Evolutionary conservation across 495 filamentous ascomycete genomes (phyloP).

Genomic region (Penicillium samsonianum): DNA sequence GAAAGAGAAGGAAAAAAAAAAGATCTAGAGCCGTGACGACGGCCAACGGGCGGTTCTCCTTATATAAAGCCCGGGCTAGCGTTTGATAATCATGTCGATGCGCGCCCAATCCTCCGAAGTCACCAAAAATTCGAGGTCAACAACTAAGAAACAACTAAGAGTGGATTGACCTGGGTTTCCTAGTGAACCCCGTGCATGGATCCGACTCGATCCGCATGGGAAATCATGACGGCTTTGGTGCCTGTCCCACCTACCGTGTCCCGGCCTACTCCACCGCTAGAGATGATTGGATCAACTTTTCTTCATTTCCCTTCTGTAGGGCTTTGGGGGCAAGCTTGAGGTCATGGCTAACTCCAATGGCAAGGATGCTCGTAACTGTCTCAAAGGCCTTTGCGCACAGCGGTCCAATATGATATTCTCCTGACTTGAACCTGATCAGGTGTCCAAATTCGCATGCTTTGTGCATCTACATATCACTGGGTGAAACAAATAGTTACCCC

Average conservation of each 20-base stretch:
- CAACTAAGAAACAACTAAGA: slow-evolving; percentile 17
- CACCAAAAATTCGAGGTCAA: slow-evolving; percentile 7
- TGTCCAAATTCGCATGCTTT: not conserved
- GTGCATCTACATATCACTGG: slow-evolving; percentile 6
- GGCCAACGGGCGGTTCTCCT: slow-evolving; percentile 35
- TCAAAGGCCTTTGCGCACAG: not conserved
- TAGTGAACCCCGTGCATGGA: slow-evolving; percentile 23
- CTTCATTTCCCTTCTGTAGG: slow-evolving; percentile 10
- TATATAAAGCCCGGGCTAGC: slow-evolving; percentile 39
- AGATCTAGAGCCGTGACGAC: slow-evolving; percentile 21
- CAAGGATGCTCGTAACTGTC: not conserved
- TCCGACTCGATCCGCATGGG: slow-evolving; percentile 37
- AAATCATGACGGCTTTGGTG: slow-evolving; percentile 30
- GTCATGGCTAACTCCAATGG: not conserved
- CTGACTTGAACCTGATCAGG: not conserved
- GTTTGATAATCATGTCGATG: slow-evolving; percentile 34
- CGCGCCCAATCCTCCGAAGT: slow-evolving; percentile 26
- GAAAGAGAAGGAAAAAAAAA: slow-evolving; percentile 17
- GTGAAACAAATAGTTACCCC: slow-evolving; percentile 6
- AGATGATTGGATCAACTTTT: slow-evolving; percentile 17
- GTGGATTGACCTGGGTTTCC: slow-evolving; percentile 14
- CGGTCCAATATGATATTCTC: not conserved
- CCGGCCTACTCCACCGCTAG: slow-evolving; percentile 23
- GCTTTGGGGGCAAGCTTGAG: slow-evolving; percentile 3
- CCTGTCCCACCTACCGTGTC: slow-evolving; percentile 34